A percentile compares a stretch with the other conserved stretches of the same genome.
Evolutionary conservation across 352 stramenopile genomes (phyloP).

Genomic region (Phytophthora ramorum): DNA sequence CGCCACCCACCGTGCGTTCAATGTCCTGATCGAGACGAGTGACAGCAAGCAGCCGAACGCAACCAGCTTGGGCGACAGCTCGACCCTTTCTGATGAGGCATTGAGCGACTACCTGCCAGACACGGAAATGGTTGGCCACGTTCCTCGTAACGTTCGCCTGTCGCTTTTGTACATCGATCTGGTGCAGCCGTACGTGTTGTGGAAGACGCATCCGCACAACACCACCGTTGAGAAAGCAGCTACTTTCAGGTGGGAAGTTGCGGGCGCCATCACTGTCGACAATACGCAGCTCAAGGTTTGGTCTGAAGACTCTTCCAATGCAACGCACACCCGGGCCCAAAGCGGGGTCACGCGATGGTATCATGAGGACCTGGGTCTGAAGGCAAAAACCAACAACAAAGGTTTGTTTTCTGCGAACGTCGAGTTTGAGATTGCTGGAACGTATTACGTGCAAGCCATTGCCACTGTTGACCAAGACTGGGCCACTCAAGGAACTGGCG

Average conservation of each 20-base stretch:
- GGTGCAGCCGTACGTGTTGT: constrained; percentile 92
- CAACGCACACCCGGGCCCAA: constrained; percentile 40
- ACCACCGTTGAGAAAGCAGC: constrained; percentile 13
- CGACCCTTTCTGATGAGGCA: constrained; percentile 50
- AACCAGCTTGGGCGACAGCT: constrained; percentile 71
- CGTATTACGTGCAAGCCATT: constrained; percentile 67
- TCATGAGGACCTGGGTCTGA: constrained; percentile 52
- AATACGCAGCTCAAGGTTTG: constrained; percentile 61
- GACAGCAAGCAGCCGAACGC: constrained; percentile 83
- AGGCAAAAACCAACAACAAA: constrained; percentile 59
- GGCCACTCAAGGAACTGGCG: constrained; percentile 50
- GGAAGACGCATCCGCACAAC: constrained; percentile 40
- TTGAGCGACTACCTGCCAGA: constrained; percentile 54
- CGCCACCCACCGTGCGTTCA: constrained; percentile 91
- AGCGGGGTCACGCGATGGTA: constrained; percentile 70
- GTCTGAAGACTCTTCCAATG: constrained; percentile 32
- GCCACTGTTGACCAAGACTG: constrained; percentile 76
- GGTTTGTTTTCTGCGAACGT: constrained; percentile 50
- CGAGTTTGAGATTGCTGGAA: constrained; percentile 45
- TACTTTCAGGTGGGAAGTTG: constrained; percentile 63
- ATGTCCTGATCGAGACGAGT: constrained; percentile 95
- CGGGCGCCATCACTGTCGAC: constrained; percentile 66
- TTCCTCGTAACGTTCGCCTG: constrained; percentile 94
- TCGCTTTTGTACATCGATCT: constrained; percentile 93
- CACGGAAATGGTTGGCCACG: constrained; percentile 83